Conservation (phyloP, 2,329 filamentous ascomycete species). For the Pseudopithomyces chartarum region DNA sequence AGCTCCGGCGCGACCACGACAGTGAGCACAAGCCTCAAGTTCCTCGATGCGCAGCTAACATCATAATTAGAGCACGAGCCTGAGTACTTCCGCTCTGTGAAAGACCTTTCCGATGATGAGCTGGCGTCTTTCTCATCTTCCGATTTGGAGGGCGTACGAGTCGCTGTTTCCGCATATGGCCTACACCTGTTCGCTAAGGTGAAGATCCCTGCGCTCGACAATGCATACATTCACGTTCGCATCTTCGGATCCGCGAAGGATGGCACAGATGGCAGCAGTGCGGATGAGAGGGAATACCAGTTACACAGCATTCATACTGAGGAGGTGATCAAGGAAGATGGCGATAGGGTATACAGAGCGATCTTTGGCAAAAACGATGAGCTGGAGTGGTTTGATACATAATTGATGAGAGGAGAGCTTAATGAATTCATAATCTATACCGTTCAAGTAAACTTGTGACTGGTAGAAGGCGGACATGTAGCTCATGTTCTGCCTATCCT, state of each 20-base stretch:
- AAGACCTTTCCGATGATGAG: conserved; percentile 46
- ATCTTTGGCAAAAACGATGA: conserved; percentile 37
- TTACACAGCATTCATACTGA: conserved; percentile 43
- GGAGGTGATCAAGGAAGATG: conserved; percentile 35
- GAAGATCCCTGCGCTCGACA: conserved; percentile 25
- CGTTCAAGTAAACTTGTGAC: not conserved
- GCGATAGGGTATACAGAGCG: conserved; percentile 36
- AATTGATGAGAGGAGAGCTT: too few species aligned
- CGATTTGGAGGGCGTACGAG: conserved; percentile 35
- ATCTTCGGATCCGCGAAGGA: conserved; percentile 39
- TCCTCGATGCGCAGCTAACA: not conserved
- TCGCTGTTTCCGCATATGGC: conserved; percentile 37
- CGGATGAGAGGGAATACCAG: conserved; percentile 38
- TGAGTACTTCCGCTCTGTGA: conserved; percentile 45
- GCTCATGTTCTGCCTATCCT: too few species aligned
- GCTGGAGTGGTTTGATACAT: conserved; percentile 44
- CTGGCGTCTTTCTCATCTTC: conserved; percentile 32
- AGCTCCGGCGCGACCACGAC: conserved; percentile 41
- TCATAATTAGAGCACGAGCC: conserved; percentile 40
- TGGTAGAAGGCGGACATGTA: not conserved
- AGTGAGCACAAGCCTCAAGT: conserved; percentile 23
- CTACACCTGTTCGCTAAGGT: conserved; percentile 40
- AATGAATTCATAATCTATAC: too few species aligned
- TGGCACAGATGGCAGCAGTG: conserved; percentile 37
- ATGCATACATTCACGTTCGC: conserved; percentile 39